Conservation (phyloP, 805 yeast species). For the Nakazawaea ambrosiae region DNA sequence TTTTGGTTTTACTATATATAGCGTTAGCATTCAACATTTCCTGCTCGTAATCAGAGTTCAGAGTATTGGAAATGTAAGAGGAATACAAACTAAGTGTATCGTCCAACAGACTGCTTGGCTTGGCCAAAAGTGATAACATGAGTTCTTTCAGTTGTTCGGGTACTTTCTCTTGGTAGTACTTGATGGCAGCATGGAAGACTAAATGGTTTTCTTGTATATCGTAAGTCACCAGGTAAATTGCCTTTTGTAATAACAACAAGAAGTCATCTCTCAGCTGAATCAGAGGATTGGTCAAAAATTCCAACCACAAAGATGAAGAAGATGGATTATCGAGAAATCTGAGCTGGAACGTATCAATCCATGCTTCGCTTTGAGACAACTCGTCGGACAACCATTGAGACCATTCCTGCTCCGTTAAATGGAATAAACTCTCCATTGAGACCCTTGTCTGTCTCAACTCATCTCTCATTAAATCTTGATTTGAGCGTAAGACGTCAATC, state of each 20-base stretch:
- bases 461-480: no score
- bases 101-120: conserved; percentile 35
- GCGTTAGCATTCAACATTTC: conserved; percentile 31
- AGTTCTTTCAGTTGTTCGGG: conserved; percentile 14
- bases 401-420: conserved; percentile 6
- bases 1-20: conserved; percentile 24
- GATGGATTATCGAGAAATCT: conserved; percentile 1
- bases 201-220: conserved; percentile 20
- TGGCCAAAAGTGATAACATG: conserved; percentile 24
- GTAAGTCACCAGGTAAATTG: conserved; percentile 19
- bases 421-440: conserved; percentile 3
- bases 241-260: conserved; percentile 13
- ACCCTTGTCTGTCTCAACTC: no score
- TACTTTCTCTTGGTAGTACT: conserved; percentile 7
- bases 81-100: conserved; percentile 34
- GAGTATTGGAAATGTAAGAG: conserved; percentile 27
- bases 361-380: not conserved
- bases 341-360: not conserved
- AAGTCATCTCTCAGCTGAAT: not conserved
- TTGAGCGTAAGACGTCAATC: no score
- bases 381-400: not conserved
- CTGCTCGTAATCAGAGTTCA: conserved; percentile 23
- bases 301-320: conserved; percentile 1
- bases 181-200: conserved; percentile 17
- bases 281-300: not conserved